phyloP scores from a whole-genome alignment of 768 basidiomycete genomes.

The Pluteus cervinus region DNA sequence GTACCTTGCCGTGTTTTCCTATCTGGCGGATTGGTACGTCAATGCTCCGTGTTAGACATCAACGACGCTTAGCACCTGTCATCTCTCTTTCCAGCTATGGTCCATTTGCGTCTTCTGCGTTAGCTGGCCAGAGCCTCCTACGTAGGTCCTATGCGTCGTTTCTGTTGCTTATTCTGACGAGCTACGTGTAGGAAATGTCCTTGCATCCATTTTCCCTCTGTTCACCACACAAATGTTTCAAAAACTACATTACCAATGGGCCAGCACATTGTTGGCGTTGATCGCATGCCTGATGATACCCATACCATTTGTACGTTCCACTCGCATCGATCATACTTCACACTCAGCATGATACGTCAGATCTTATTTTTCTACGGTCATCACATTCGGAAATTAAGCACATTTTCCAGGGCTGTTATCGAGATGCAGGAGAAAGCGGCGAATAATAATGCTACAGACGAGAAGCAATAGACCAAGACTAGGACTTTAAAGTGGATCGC shows the following conservation, averaged over 20 bases:
- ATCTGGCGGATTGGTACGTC: conserved; percentile 52
- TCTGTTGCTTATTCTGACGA: background rate
- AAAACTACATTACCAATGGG: conserved; percentile 52
- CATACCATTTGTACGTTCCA: conserved; percentile 49
- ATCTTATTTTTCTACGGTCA: conserved; percentile 38
- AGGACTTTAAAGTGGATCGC: too few relatives aligned
- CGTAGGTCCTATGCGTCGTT: conserved; percentile 27
- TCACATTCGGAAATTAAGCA: conserved; percentile 30
- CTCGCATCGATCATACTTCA: too few relatives aligned
- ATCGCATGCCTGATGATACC: conserved; percentile 50
- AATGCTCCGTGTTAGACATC: background rate
- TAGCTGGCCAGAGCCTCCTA: conserved; percentile 55
- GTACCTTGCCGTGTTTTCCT: conserved; percentile 50
- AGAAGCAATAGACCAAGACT: too few relatives aligned
- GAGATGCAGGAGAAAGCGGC: too few relatives aligned
- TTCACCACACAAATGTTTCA: conserved; percentile 58
- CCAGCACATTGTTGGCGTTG: conserved; percentile 49
- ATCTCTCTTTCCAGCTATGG: conserved; percentile 26
- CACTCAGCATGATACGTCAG: conserved; percentile 15
- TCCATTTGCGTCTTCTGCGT: conserved; percentile 53
- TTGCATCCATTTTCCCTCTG: conserved; percentile 51
- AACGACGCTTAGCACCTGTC: background rate
- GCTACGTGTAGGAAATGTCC: conserved; percentile 47
- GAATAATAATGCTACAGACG: too few relatives aligned
- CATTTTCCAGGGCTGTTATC: too few relatives aligned